phyloP scores from a whole-genome alignment of 2,329 filamentous ascomycete genomes.

The Scortechinia acanthostroma region DNA sequence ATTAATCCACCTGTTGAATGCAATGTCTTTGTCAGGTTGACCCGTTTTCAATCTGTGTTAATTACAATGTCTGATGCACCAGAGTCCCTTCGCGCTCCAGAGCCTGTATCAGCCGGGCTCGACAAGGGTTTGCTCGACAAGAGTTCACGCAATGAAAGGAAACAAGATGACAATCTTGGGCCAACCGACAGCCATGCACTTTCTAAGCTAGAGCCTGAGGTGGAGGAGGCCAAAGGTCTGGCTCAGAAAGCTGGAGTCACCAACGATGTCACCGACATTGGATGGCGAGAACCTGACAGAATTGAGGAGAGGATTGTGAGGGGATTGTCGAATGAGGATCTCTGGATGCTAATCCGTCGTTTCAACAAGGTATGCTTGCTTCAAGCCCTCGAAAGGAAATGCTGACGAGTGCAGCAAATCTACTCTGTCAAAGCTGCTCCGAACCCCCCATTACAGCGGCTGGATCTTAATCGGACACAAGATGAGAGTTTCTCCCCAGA shows the following conservation, averaged over 20 bases:
- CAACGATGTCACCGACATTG: background rate
- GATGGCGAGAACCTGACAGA: background rate
- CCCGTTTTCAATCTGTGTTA: too few species aligned
- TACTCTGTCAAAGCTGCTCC: slow-evolving; percentile 62
- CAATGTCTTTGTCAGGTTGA: too few species aligned
- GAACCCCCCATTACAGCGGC: slow-evolving; percentile 48
- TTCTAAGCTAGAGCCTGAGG: background rate
- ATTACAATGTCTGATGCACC: too few species aligned
- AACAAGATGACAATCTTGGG: background rate
- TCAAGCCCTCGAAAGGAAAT: background rate
- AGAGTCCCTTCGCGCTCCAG: too few species aligned
- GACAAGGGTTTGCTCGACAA: too few species aligned
- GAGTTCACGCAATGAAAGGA: too few species aligned
- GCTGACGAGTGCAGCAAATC: slow-evolving; percentile 29
- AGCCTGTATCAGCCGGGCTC: too few species aligned
- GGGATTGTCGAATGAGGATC: background rate
- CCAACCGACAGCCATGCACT: background rate
- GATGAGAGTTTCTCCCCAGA: slow-evolving; percentile 81
- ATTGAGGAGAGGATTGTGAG: background rate
- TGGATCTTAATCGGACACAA: slow-evolving; percentile 76
- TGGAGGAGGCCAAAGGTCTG: background rate
- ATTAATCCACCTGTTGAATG: too few species aligned
- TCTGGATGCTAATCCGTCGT: background rate
- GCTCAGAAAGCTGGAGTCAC: background rate
- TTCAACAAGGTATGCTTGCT: background rate